phyloP scores from a whole-genome alignment of 2,329 filamentous ascomycete genomes.

The Xylaria multiplex region DNA sequence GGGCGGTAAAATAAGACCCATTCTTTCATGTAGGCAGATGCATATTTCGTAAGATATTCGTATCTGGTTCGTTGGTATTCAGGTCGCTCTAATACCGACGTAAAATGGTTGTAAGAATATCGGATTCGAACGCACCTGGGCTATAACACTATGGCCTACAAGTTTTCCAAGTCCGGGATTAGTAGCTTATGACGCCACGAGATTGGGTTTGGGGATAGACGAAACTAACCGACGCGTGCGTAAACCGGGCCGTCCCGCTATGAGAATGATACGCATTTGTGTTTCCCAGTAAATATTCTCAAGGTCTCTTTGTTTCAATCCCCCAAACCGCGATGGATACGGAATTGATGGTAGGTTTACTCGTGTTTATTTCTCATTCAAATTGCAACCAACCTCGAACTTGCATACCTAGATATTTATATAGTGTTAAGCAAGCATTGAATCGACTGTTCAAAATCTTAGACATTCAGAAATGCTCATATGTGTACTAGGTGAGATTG shows the following conservation, averaged over 20 bases:
- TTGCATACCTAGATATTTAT: neutral
- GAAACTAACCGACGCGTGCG: slow-evolving; percentile 13
- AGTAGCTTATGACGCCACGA: neutral
- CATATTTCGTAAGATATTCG: slow-evolving; percentile 23
- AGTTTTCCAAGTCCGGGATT: slow-evolving; percentile 1
- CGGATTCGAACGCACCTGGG: neutral
- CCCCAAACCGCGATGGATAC: neutral
- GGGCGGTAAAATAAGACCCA: slow-evolving; percentile 8
- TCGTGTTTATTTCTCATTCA: neutral
- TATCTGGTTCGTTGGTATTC: slow-evolving; percentile 9
- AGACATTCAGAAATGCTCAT: neutral
- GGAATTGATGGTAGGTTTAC: neutral
- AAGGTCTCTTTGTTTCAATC: neutral
- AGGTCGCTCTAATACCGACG: neutral
- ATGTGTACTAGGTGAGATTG: slow-evolving; percentile 13
- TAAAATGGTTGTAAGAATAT: slow-evolving; percentile 7
- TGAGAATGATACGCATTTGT: slow-evolving; percentile 28
- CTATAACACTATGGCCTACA: neutral
- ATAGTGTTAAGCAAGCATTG: neutral
- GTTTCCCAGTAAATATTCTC: neutral
- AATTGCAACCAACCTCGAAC: neutral
- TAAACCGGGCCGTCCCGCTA: slow-evolving; percentile 33
- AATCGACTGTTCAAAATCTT: neutral
- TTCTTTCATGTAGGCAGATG: slow-evolving; percentile 26
- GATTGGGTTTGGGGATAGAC: slow-evolving; percentile 1